Evolutionary conservation across 768 basidiomycete species (phyloP), one percentile per base, ranked within the genome.

Genomic region (Panus rudis): DNA sequence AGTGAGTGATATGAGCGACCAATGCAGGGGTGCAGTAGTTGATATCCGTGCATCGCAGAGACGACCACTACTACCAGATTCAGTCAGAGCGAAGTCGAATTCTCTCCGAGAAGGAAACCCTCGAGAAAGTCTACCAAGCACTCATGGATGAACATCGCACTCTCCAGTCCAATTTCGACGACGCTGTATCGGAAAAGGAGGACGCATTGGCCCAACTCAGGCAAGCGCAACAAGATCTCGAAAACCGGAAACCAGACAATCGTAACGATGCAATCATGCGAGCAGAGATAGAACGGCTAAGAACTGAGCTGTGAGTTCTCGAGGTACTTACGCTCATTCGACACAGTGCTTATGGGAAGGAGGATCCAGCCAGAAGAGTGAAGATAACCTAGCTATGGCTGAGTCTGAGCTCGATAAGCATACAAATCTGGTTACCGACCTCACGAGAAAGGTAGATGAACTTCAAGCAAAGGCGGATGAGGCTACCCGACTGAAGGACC

Each of bases 401-500:
- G 92, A 96, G 58, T 71, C 78, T 0, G 89, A 90, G 47, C 69
- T 94, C 3, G 91, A 93, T 52, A 90, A 82, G 55, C 85, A 89
- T 50, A 81, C 76, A 0, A 64, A 56, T 28, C 47, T 81, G 3
- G 75, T 87, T 6, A 71, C 76, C 1, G 92, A 91, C 19, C 66
- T 94, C 50, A 86, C 79, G 3, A 76, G 76, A 52, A 86, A 79
- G 58, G 76, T 85, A 17, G 89, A 91, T 37, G 91, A 97, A 26
- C 68, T 96, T 17, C 84, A 88, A 59, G 64, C 57, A 4, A 72
- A 77, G 55, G 92, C 91, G 0, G 84, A 86, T 49, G 80, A 92
- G 51, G 83, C 83, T 2, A 75, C 67, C 3, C 78, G 76, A 50
- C 71, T 98, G 45, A 93, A 92, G 58, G 96, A 98, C 57, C 82